A percentile compares a stretch with the other conserved stretches of the same genome.
phyloP scores from a whole-genome alignment of 495 filamentous ascomycete species.

The Hypoxylon lienhwacheense region DNA sequence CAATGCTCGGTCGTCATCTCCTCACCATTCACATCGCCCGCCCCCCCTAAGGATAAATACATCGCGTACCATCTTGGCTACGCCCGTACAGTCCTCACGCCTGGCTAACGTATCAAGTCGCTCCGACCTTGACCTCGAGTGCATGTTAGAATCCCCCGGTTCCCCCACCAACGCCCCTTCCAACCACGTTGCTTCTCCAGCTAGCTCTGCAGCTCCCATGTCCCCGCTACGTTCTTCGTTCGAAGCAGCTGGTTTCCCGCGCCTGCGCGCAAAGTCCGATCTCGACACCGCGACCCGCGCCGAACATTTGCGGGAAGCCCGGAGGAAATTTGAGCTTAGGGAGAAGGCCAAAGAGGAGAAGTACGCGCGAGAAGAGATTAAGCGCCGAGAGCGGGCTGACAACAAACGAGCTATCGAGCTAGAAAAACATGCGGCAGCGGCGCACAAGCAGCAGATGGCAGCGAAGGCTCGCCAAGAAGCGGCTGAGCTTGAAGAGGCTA shows the following conservation, averaged over 20 bases:
- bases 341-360: slow-evolving; percentile 59
- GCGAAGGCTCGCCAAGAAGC: slow-evolving; percentile 33
- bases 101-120: slow-evolving; percentile 47
- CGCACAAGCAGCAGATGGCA: slow-evolving; percentile 33
- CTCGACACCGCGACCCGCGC: slow-evolving; percentile 49
- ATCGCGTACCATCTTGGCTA: slow-evolving; percentile 35
- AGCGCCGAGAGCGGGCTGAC: slow-evolving; percentile 51
- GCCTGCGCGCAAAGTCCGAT: slow-evolving; percentile 56
- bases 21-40: slow-evolving; percentile 32
- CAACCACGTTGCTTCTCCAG: slow-evolving; percentile 26
- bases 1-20: slow-evolving; percentile 24
- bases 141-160: slow-evolving; percentile 36
- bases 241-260: slow-evolving; percentile 51
- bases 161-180: slow-evolving; percentile 29
- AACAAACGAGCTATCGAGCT: slow-evolving; percentile 49
- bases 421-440: slow-evolving; percentile 41
- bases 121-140: slow-evolving; percentile 44
- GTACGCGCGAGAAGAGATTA: slow-evolving; percentile 57
- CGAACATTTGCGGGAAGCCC: slow-evolving; percentile 54
- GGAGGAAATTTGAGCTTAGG: slow-evolving; percentile 56
- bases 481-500: slow-evolving; percentile 35
- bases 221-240: slow-evolving; percentile 56
- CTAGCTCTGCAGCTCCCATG: slow-evolving; percentile 42
- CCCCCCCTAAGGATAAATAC: slow-evolving; percentile 51
- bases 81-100: slow-evolving; percentile 40